phyloP scores from a whole-genome alignment of 345 rosid species.

The Streptanthus diversifolius region DNA sequence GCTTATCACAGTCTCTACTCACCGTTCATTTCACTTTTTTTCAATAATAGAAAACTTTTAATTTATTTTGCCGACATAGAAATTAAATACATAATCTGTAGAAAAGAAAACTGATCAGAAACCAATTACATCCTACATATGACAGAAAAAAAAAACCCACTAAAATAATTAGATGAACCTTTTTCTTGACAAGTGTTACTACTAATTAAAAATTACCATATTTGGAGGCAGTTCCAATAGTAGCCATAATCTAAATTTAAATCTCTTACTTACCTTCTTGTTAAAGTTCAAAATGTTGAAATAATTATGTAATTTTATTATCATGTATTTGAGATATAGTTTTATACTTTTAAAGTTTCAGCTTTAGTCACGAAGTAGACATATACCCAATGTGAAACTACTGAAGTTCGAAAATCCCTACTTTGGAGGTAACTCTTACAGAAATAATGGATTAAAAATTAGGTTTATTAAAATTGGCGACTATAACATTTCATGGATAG shows the following conservation, averaged over 20 bases:
- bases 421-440: neutral
- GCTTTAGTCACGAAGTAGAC: neutral
- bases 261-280: neutral
- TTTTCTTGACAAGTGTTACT: neutral
- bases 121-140: neutral
- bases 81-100: neutral
- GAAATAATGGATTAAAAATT: neutral
- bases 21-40: slow-evolving; percentile 10
- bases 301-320: neutral
- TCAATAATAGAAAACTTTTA: neutral
- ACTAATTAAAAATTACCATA: neutral
- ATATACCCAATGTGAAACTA: neutral
- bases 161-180: neutral
- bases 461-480: neutral
- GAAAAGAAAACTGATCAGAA: neutral
- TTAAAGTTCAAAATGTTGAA: neutral
- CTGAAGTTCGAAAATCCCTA: neutral
- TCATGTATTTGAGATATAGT: neutral
- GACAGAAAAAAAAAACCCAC: neutral
- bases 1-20: neutral
- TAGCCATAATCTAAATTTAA: neutral
- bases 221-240: neutral
- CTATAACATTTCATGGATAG: neutral
- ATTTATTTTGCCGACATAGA: slow-evolving; percentile 3
- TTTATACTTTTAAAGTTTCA: neutral